Conservation (phyloP, 768 basidiomycete species). For the Porpolomopsis calyptriformis region DNA sequence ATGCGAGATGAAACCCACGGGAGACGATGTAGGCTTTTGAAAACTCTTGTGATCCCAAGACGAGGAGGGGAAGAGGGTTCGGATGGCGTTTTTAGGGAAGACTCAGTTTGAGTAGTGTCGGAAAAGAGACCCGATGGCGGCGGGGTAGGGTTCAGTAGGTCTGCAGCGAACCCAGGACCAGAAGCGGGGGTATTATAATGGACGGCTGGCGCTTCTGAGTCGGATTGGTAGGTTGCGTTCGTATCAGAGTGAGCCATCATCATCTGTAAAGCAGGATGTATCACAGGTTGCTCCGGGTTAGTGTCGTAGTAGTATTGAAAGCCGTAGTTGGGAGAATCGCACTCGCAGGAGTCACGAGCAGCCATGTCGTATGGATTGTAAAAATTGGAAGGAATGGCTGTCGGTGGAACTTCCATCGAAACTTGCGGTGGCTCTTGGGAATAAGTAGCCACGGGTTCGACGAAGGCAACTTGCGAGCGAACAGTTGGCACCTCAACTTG, state of each 20-base stretch:
- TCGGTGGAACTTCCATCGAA: neutral
- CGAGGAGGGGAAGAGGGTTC: neutral
- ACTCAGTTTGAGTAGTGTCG: neutral
- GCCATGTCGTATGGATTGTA: no score
- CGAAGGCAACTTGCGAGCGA: neutral
- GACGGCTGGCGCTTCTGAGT: neutral
- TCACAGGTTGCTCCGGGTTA: neutral
- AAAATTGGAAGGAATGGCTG: neutral
- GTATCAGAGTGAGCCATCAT: neutral
- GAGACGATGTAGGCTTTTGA: constrained; percentile 3
- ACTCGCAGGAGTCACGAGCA: neutral
- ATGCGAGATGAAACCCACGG: constrained; percentile 4
- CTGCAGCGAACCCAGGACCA: neutral
- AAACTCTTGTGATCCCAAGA: neutral
- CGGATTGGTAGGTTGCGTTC: neutral
- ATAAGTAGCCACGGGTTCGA: neutral
- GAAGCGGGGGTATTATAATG: neutral
- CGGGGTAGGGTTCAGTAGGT: neutral
- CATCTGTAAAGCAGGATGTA: neutral
- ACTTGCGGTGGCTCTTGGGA: neutral
- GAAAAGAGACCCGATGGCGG: neutral
- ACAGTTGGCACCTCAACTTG: neutral
- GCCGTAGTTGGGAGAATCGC: neutral
- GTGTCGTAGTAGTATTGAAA: neutral
- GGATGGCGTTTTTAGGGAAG: neutral